phyloP scores from a whole-genome alignment of 495 filamentous ascomycete species.

The Xylaria nigripes region DNA sequence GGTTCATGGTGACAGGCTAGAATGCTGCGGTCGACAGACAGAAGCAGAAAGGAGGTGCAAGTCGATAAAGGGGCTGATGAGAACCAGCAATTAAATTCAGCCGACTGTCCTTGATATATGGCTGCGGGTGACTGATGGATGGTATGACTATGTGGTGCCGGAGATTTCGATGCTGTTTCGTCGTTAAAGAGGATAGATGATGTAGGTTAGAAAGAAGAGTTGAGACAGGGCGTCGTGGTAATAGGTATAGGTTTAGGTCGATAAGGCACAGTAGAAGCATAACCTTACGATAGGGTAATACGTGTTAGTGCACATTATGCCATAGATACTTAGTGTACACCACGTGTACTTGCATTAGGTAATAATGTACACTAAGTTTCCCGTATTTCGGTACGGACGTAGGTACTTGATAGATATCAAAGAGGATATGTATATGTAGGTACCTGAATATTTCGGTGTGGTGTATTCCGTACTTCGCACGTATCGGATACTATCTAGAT shows the following conservation, averaged over 20 bases:
- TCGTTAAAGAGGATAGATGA: slow-evolving; percentile 15
- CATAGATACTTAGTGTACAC: too few species aligned
- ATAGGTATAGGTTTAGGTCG: neutral
- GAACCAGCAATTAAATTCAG: slow-evolving; percentile 2
- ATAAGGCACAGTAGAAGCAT: neutral
- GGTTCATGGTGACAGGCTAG: slow-evolving; percentile 65
- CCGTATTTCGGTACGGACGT: too few species aligned
- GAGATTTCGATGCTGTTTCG: slow-evolving; percentile 5
- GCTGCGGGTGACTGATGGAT: slow-evolving; percentile 8
- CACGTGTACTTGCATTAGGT: too few species aligned
- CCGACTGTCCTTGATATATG: neutral
- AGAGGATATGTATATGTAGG: too few species aligned
- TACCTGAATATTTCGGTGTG: too few species aligned
- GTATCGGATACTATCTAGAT: too few species aligned
- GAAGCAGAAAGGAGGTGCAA: slow-evolving; percentile 7
- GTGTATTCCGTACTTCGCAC: too few species aligned
- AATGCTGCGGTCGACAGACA: slow-evolving; percentile 15
- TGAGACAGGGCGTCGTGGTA: slow-evolving; percentile 25
- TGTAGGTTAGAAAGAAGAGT: slow-evolving; percentile 27
- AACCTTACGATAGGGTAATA: neutral
- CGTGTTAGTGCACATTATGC: neutral
- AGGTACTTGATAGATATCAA: too few species aligned
- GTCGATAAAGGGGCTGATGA: slow-evolving; percentile 8
- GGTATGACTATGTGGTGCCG: slow-evolving; percentile 1
- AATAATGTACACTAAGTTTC: too few species aligned